Percentiles rank a stretch among this genome's conserved stretches.
These are phyloP conservation scores for Domatiomyces globalis DNA, from an alignment of 2,329 filamentous ascomycete species.

Conservation along the genomic window DNA sequence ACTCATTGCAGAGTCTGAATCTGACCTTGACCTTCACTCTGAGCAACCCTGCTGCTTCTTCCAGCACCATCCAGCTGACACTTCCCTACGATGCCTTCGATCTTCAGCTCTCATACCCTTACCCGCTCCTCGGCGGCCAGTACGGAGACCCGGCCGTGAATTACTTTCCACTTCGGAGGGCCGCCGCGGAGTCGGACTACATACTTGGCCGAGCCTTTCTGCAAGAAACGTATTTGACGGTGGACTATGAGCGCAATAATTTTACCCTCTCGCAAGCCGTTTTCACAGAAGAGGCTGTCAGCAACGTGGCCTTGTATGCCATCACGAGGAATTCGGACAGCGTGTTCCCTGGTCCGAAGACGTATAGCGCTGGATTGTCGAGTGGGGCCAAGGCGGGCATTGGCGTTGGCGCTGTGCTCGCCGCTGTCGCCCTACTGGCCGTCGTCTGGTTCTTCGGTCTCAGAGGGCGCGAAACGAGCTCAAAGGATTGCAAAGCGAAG, in stretches of 20 bases:
- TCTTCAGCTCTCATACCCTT: slow-evolving; percentile 24
- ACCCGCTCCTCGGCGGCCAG: slow-evolving; percentile 18
- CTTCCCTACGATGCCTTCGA: slow-evolving; percentile 30
- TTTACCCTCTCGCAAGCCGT: slow-evolving; percentile 25
- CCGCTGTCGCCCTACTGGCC: slow-evolving; percentile 8
- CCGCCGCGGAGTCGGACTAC: slow-evolving; percentile 22
- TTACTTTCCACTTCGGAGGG: slow-evolving; percentile 29
- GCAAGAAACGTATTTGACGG: slow-evolving; percentile 28
- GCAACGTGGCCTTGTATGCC: slow-evolving; percentile 36
- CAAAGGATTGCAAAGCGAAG: slow-evolving; percentile 13
- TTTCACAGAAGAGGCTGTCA: slow-evolving; percentile 30
- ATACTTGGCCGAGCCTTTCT: slow-evolving; percentile 29
- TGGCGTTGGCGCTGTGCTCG: slow-evolving; percentile 16
- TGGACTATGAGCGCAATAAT: slow-evolving; percentile 25
- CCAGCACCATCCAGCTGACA: slow-evolving; percentile 21
- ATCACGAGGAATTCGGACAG: slow-evolving; percentile 17
- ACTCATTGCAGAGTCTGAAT: slow-evolving; percentile 18
- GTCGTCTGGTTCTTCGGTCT: slow-evolving; percentile 13
- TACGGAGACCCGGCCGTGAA: slow-evolving; percentile 17
- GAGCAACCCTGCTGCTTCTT: slow-evolving; percentile 19
- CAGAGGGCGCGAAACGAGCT: slow-evolving; percentile 3
- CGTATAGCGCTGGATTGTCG: slow-evolving; percentile 11
- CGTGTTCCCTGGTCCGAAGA: slow-evolving; percentile 9
- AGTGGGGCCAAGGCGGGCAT: slow-evolving; percentile 21
- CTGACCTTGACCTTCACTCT: slow-evolving; percentile 26